These are phyloP conservation scores for Pachysandra terminalis DNA, from an alignment of 164 flowering plant genomes.

Conservation along the genomic window DNA sequence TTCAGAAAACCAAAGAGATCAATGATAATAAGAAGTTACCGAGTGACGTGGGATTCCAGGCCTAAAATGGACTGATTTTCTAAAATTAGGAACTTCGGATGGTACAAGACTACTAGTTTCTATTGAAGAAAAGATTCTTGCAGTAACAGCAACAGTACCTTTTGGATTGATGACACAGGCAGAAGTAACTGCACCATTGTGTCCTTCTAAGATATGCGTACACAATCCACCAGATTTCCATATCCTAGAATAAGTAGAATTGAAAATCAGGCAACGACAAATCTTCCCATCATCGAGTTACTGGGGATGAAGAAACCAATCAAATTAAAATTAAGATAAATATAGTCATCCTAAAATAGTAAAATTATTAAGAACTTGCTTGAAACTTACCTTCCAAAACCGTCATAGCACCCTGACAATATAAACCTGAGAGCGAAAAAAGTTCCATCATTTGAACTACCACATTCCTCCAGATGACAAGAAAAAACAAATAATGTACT, in stretches of 20 bases:
- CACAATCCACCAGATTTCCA: slow-evolving; percentile 78
- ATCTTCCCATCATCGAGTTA: slow-evolving; percentile 4
- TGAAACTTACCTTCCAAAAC: slow-evolving; percentile 69
- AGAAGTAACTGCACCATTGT: slow-evolving; percentile 66
- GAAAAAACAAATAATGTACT: background rate
- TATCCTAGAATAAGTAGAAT: slow-evolving; percentile 39
- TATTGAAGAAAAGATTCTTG: no score
- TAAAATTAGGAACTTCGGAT: no score
- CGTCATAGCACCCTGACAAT: slow-evolving; percentile 91
- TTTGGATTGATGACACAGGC: slow-evolving; percentile 47
- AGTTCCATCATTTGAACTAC: background rate
- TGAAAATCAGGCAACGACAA: background rate
- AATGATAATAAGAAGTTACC: no score
- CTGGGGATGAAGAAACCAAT: background rate
- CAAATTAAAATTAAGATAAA: background rate
- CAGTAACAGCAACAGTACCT: slow-evolving; percentile 35
- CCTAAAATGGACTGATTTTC: no score
- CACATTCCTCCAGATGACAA: background rate
- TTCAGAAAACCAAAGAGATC: no score
- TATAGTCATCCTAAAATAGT: background rate
- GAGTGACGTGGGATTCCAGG: no score
- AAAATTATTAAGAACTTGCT: background rate
- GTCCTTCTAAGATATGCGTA: slow-evolving; percentile 82
- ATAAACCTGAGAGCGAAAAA: slow-evolving; percentile 54
- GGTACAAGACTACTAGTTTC: no score